Evolutionary conservation across 352 stramenopile genomes (phyloP).

Genomic region (Globisporangium alternatum): DNA sequence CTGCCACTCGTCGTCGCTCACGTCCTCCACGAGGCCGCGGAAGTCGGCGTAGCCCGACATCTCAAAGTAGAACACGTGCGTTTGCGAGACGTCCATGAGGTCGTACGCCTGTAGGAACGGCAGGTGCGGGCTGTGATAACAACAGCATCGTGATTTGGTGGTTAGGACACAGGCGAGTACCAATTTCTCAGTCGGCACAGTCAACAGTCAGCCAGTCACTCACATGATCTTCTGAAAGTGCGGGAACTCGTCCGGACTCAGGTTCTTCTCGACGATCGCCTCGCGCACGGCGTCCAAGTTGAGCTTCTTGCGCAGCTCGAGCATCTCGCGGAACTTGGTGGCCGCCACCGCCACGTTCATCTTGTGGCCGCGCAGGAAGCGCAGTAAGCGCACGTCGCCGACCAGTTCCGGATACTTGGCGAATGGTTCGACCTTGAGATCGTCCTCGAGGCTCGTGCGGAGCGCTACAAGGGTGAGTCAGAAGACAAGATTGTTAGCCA

Average conservation of each 20-base stretch:
- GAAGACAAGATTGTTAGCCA: neutral
- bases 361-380: constrained; percentile 72
- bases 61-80: constrained; percentile 67
- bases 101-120: constrained; percentile 68
- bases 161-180: neutral
- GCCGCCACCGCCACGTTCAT: constrained; percentile 64
- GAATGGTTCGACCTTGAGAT: constrained; percentile 37
- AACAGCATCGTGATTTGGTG: neutral
- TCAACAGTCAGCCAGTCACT: neutral
- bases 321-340: constrained; percentile 64
- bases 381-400: constrained; percentile 59
- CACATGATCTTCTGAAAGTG: constrained; percentile 68
- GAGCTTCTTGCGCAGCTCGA: constrained; percentile 53
- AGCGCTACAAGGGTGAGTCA: constrained; percentile 29
- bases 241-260: constrained; percentile 55
- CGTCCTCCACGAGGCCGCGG: constrained; percentile 47
- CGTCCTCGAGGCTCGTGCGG: constrained; percentile 56
- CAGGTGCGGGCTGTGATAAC: constrained; percentile 32
- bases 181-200: neutral
- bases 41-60: constrained; percentile 68
- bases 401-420: constrained; percentile 49
- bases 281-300: constrained; percentile 58
- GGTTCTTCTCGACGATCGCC: constrained; percentile 45
- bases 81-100: constrained; percentile 32
- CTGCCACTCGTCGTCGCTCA: constrained; percentile 69